A percentile compares a stretch with the other conserved stretches of the same genome.
These are phyloP conservation scores for Rubia tinctorum DNA, from an alignment of 305 asterid species.

Conservation along the genomic window DNA sequence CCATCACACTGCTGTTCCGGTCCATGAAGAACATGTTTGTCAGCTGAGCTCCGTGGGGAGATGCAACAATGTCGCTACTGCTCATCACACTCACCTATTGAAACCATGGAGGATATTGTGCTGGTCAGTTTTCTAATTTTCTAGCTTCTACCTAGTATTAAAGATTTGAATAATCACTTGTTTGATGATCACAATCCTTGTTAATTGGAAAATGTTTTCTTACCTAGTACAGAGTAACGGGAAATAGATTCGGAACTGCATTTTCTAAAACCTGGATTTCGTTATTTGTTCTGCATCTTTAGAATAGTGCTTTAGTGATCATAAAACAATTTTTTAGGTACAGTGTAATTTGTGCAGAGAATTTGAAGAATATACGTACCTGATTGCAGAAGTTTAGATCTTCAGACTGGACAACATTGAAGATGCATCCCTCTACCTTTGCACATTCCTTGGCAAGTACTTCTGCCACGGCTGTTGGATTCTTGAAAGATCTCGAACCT, in stretches of 20 bases:
- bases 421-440: conserved; percentile 25
- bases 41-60: conserved; percentile 63
- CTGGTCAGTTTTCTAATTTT: not conserved
- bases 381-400: conserved; percentile 30
- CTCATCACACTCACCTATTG: conserved; percentile 49
- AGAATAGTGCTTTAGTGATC: not conserved
- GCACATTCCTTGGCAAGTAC: conserved; percentile 28
- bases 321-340: too few species aligned
- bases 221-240: not conserved
- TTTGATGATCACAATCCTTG: too few species aligned
- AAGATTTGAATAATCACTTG: not conserved
- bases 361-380: not conserved
- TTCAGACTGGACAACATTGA: conserved; percentile 31
- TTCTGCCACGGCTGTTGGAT: conserved; percentile 37
- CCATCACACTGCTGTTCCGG: conserved; percentile 54
- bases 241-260: too few species aligned
- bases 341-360: not conserved
- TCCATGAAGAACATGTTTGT: conserved; percentile 59
- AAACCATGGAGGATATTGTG: not conserved
- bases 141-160: not conserved
- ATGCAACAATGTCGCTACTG: conserved; percentile 41
- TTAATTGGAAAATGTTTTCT: too few species aligned
- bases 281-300: not conserved
- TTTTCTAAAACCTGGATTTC: too few species aligned
- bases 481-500: conserved; percentile 53